Percentiles rank a stretch among this genome's conserved stretches.
These are phyloP conservation scores for Sphaerostilbella broomeana DNA, from an alignment of 2,329 filamentous ascomycete species.

Conservation along the genomic window DNA sequence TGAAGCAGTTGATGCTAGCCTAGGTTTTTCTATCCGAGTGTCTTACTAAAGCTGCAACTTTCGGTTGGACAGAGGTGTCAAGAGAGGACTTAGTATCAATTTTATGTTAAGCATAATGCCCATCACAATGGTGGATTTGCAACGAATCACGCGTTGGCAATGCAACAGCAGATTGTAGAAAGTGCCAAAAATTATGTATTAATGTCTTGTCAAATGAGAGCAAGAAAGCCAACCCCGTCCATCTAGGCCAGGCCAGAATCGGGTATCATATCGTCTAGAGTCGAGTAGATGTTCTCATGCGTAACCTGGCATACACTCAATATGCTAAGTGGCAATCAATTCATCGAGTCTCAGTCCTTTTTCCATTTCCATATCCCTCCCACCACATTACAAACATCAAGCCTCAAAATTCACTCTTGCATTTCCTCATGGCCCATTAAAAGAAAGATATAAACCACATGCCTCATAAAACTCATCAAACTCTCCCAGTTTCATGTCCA, in stretches of 20 bases:
- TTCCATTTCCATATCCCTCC: neutral
- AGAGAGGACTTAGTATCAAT: no score
- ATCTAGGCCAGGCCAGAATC: slow-evolving; percentile 19
- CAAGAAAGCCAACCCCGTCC: slow-evolving; percentile 24
- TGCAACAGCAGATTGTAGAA: neutral
- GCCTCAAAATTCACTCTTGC: slow-evolving; percentile 19
- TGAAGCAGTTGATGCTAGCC: no score
- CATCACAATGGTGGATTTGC: no score
- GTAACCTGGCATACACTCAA: no score
- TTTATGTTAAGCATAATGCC: no score
- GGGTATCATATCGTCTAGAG: slow-evolving; percentile 21
- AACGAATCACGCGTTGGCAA: neutral
- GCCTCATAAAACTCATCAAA: slow-evolving; percentile 28
- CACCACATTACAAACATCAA: slow-evolving; percentile 12
- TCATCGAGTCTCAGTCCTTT: neutral
- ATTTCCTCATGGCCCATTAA: slow-evolving; percentile 29
- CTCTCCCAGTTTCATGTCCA: slow-evolving; percentile 24
- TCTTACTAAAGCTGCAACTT: no score
- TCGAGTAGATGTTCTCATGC: no score
- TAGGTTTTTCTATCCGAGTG: no score
- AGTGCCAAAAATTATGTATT: slow-evolving; percentile 20
- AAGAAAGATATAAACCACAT: slow-evolving; percentile 30
- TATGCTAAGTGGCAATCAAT: no score
- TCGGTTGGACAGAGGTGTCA: no score
- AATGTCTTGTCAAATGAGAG: slow-evolving; percentile 26